These are phyloP conservation scores for Lodderomyces parapsilosis DNA, from an alignment of 1,139 yeast genomes.

Conservation along the genomic window DNA sequence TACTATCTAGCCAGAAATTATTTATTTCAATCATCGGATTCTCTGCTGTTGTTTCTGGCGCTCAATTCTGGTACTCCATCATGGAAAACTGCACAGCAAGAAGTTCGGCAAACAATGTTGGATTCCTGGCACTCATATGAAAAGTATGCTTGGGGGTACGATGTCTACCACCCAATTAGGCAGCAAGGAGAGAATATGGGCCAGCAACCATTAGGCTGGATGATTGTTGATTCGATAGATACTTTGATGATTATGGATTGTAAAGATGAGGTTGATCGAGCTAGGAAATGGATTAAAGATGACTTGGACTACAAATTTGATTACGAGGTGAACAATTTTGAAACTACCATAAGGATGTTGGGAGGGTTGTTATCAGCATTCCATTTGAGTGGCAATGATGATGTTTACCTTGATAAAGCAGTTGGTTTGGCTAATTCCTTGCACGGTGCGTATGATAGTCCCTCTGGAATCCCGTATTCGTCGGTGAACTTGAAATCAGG, in stretches of 20 bases:
- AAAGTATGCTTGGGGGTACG: conserved; percentile 75
- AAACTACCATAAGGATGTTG: conserved; percentile 89
- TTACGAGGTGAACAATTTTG: conserved; percentile 79
- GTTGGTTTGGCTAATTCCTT: conserved; percentile 67
- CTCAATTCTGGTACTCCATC: not conserved
- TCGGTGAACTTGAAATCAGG: conserved; percentile 72
- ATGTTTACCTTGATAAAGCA: conserved; percentile 74
- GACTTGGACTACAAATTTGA: conserved; percentile 53
- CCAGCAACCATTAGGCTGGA: conserved; percentile 88
- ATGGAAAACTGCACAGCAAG: conserved; percentile 50
- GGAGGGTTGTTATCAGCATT: conserved; percentile 89
- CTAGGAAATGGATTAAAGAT: conserved; percentile 72
- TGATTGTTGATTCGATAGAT: conserved; percentile 86
- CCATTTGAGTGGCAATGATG: conserved; percentile 62
- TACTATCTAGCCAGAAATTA: conserved; percentile 18
- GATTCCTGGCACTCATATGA: conserved; percentile 82
- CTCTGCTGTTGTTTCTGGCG: not conserved
- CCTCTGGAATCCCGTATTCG: conserved; percentile 72
- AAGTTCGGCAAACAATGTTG: conserved; percentile 63
- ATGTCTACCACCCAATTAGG: conserved; percentile 47
- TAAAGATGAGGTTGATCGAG: conserved; percentile 59
- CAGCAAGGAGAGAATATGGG: conserved; percentile 77
- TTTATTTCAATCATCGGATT: not conserved
- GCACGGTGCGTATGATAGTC: conserved; percentile 63
- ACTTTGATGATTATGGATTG: conserved; percentile 82